These are phyloP conservation scores for Taphrina deformans DNA, from an alignment of 1,139 yeast species.

Conservation along the genomic window DNA sequence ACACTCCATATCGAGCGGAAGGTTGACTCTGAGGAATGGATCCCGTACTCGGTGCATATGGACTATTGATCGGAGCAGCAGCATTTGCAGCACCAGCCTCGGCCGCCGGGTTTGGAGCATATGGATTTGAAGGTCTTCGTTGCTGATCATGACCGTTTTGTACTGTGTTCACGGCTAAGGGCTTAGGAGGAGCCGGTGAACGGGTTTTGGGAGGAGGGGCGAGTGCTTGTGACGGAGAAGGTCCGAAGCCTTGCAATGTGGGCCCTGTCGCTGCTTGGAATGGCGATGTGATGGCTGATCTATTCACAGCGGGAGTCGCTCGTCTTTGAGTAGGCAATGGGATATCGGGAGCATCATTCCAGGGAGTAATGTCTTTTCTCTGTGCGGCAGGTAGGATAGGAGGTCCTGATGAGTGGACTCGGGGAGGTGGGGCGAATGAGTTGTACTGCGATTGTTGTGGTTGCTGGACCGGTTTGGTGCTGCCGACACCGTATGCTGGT, in stretches of 20 bases:
- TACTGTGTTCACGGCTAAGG: constrained; percentile 41
- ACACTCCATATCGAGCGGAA: constrained; percentile 37
- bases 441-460: constrained; percentile 43
- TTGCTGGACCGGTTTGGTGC: neutral
- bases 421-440: constrained; percentile 43
- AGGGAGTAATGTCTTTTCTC: constrained; percentile 73
- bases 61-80: neutral
- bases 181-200: constrained; percentile 41
- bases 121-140: constrained; percentile 35
- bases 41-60: constrained; percentile 32
- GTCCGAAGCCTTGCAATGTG: constrained; percentile 40
- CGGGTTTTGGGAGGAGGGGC: constrained; percentile 26
- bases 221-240: constrained; percentile 39
- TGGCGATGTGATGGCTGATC: constrained; percentile 45
- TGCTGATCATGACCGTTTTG: constrained; percentile 38
- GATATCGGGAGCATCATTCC: constrained; percentile 88
- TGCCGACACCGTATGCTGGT: neutral
- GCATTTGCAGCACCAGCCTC: neutral
- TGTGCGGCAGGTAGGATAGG: constrained; percentile 42
- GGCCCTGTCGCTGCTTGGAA: constrained; percentile 42
- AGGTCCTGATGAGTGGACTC: constrained; percentile 36
- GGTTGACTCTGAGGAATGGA: constrained; percentile 27
- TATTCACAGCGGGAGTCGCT: constrained; percentile 54
- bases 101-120: constrained; percentile 38
- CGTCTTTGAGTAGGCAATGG: constrained; percentile 50